A percentile compares a stretch with the other conserved stretches of the same genome.
These are phyloP conservation scores for Centaurea solstitialis DNA, from an alignment of 129 eudicot species.

Conservation along the genomic window DNA sequence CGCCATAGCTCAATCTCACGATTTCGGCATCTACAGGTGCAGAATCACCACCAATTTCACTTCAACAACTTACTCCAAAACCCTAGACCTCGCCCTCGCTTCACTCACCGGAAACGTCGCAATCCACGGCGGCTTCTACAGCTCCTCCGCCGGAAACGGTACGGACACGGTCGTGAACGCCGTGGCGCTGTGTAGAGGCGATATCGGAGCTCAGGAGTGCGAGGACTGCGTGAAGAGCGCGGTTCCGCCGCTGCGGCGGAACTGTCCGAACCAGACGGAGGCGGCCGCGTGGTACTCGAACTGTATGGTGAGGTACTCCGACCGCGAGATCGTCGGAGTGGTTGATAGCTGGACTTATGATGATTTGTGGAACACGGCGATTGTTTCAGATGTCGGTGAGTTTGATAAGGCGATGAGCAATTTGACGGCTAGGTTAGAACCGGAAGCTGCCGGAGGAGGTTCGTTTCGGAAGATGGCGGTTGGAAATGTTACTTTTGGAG, in stretches of 20 bases:
- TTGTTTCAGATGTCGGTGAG: conserved; percentile 1
- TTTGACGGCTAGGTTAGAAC: conserved; percentile 12
- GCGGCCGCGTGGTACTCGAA: conserved; percentile 37
- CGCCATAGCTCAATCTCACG: conserved; percentile 1
- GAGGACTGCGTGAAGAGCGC: conserved; percentile 33
- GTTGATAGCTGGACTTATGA: conserved; percentile 17
- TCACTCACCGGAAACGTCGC: conserved; percentile 31
- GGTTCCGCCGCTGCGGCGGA: conserved; percentile 8
- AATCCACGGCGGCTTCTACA: conserved; percentile 23
- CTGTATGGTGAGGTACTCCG: conserved; percentile 51
- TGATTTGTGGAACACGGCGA: conserved; percentile 12
- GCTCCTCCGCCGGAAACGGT: conserved; percentile 25
- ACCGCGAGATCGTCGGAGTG: conserved; percentile 19
- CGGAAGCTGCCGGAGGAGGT: conserved; percentile 21
- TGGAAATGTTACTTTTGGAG: conserved; percentile 8
- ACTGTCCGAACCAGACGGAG: conserved; percentile 39
- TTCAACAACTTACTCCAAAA: neutral
- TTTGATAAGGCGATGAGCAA: conserved; percentile 8
- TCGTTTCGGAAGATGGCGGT: conserved; percentile 26
- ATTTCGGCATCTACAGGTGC: neutral
- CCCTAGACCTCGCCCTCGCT: conserved; percentile 6
- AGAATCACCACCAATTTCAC: conserved; percentile 24
- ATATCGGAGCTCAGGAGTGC: conserved; percentile 28
- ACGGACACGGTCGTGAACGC: conserved; percentile 16
- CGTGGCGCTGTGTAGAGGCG: conserved; percentile 46